Conservation (phyloP, 2,329 filamentous ascomycete genomes). For the Fusarium sp. region DNA sequence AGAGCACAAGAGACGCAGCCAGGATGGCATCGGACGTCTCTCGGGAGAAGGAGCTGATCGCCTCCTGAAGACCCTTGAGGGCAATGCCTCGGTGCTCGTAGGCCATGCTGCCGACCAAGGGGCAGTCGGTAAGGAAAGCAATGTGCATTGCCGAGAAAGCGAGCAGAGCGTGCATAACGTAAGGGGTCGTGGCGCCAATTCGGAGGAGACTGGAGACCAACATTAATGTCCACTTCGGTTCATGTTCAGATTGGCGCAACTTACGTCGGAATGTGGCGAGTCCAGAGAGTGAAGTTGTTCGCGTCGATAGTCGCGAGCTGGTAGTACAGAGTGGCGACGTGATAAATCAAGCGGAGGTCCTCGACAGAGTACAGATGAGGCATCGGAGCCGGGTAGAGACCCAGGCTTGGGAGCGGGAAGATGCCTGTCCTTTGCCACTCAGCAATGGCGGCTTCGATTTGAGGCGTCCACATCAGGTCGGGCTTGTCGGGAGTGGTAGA, state of each 20-base stretch:
- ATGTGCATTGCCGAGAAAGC: slow-evolving; percentile 97
- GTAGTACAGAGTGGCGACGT: slow-evolving; percentile 88
- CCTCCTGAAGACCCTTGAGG: slow-evolving; percentile 88
- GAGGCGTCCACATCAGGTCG: slow-evolving; percentile 87
- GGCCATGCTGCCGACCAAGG: slow-evolving; percentile 87
- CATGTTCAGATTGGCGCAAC: slow-evolving; percentile 53
- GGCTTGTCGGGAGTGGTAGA: slow-evolving; percentile 74
- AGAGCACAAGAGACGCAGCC: slow-evolving; percentile 90
- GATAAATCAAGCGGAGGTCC: slow-evolving; percentile 90
- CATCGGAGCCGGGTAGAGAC: slow-evolving; percentile 81
- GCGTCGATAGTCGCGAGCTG: slow-evolving; percentile 84
- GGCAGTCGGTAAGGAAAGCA: slow-evolving; percentile 89
- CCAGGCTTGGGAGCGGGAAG: slow-evolving; percentile 88
- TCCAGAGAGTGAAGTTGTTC: slow-evolving; percentile 92
- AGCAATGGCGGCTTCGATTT: slow-evolving; percentile 85
- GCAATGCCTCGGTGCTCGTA: slow-evolving; percentile 91
- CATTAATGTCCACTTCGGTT: slow-evolving; percentile 30
- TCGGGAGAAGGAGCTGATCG: slow-evolving; percentile 86
- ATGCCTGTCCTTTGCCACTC: slow-evolving; percentile 87
- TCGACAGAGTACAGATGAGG: slow-evolving; percentile 82
- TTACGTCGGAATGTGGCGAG: slow-evolving; percentile 92
- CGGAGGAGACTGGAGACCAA: slow-evolving; percentile 66
- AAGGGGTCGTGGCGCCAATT: slow-evolving; percentile 85
- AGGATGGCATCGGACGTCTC: slow-evolving; percentile 93
- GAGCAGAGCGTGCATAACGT: slow-evolving; percentile 94